Evolutionary conservation across 257 asterid genomes (phyloP).

Genomic region (Leonotis leonurus): DNA sequence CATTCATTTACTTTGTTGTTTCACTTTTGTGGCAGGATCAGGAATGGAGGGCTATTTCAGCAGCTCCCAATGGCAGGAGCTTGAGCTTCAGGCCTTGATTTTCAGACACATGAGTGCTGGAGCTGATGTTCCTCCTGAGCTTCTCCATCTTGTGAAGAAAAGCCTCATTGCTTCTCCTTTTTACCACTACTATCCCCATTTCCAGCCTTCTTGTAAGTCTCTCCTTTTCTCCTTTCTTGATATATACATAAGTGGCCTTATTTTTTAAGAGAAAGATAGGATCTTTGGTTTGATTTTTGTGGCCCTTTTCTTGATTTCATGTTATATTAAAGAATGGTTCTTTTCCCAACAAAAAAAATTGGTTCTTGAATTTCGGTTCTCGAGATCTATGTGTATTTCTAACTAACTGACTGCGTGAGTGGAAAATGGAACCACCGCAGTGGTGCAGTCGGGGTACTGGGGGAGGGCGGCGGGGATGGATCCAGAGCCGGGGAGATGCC

Average conservation of each 20-base stretch:
- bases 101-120: constrained; percentile 77
- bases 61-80: constrained; percentile 88
- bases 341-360: too few species aligned
- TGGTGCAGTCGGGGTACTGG: constrained; percentile 83
- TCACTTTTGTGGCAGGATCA: too few species aligned
- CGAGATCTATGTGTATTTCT: constrained; percentile 14
- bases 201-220: constrained; percentile 59
- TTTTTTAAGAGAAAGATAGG: neutral
- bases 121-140: constrained; percentile 64
- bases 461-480: constrained; percentile 76
- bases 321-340: neutral
- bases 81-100: constrained; percentile 80
- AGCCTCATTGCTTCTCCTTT: constrained; percentile 43
- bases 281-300: too few species aligned
- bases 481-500: constrained; percentile 97
- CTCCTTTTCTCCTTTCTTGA: too few species aligned
- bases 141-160: constrained; percentile 72
- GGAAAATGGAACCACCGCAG: constrained; percentile 22
- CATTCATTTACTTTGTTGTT: neutral
- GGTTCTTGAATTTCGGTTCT: neutral
- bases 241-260: neutral
- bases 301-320: neutral
- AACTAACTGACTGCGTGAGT: neutral
- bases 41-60: constrained; percentile 78
- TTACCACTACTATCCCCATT: constrained; percentile 36